Base-by-base conservation (phyloP, 371 early-diverging fungal species). In the Thermomucor indicae-seudaticae region DNA sequence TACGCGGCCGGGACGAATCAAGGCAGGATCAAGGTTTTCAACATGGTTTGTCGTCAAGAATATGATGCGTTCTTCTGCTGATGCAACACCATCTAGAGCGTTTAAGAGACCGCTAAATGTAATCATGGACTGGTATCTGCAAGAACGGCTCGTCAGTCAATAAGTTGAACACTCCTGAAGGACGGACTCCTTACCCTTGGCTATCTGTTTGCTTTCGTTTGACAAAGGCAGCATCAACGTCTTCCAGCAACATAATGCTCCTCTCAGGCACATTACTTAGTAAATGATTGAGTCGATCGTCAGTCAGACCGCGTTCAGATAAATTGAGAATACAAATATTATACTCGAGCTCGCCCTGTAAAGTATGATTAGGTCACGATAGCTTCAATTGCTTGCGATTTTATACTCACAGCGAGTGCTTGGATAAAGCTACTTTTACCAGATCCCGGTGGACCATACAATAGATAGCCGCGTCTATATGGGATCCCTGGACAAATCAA, bases 1-100 rank as follows among this genome's bases (percentile, higher is more conserved):
- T 8, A 99, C 96, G 35, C 99, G 83, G 2, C 99, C 99, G 3
- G 99, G 99, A 28, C 99, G 81, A 49, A 99, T 88, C 35, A 99
- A 75, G 0, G 99, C 99, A 2, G 94, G 90, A 67, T 99, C 99
- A 35, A 99, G 81, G 3, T 80, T 79, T 24, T 96, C 97, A 23
- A 97, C 81, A 61, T 97, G 96, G 67, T 99, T 99, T 8, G 99
- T 99, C 10, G 99, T 99, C 93, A 99, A 97, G 61, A 98, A 93
- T 23, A 97, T 88, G 40, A 98, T 88, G 30, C 98, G 84, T 57
- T 98, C 99, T 67, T 99, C 98, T 37, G 96, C 85, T 3, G 97
- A 92, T 6, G 96, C 95, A 28, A 99, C 99, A 17, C 99, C 99
- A 57, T 99, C 99, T 40, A 99, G 69, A 1, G 99, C 97, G 65